These are phyloP conservation scores for Aspergillus cavernicola DNA, from an alignment of 495 filamentous ascomycete species.

Conservation along the genomic window DNA sequence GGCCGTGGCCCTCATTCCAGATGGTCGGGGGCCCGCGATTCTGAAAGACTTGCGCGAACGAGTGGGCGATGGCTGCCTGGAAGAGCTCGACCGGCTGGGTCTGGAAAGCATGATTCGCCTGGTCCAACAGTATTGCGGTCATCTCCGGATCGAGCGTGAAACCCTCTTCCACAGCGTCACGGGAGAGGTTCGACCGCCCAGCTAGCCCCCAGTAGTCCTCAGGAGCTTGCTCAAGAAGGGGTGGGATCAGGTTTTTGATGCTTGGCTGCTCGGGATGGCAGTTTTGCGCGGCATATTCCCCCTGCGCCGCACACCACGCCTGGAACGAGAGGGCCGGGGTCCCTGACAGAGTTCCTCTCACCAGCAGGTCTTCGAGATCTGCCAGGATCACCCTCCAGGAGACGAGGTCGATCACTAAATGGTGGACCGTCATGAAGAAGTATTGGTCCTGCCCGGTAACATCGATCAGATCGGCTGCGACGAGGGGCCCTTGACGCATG, in stretches of 20 bases:
- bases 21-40: constrained; percentile 48
- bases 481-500: constrained; percentile 39
- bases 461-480: constrained; percentile 40
- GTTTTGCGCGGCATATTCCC: constrained; percentile 31
- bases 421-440: constrained; percentile 44
- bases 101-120: constrained; percentile 27
- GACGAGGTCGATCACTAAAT: constrained; percentile 56
- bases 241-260: not conserved
- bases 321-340: constrained; percentile 22
- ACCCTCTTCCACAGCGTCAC: not conserved
- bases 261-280: constrained; percentile 4
- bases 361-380: constrained; percentile 54
- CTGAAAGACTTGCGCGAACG: constrained; percentile 32
- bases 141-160: constrained; percentile 22
- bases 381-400: constrained; percentile 56
- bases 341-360: not conserved
- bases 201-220: constrained; percentile 39
- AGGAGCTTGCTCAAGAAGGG: constrained; percentile 15
- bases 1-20: constrained; percentile 44
- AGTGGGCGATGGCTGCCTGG: constrained; percentile 32
- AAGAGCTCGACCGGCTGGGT: constrained; percentile 42
- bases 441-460: constrained; percentile 5
- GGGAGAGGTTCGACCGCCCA: constrained; percentile 31
- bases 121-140: constrained; percentile 26
- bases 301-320: constrained; percentile 24